A percentile compares a stretch with the other conserved stretches of the same genome.
Conservation (phyloP, 306 rosid genomes). For the Mimosa pudica region DNA sequence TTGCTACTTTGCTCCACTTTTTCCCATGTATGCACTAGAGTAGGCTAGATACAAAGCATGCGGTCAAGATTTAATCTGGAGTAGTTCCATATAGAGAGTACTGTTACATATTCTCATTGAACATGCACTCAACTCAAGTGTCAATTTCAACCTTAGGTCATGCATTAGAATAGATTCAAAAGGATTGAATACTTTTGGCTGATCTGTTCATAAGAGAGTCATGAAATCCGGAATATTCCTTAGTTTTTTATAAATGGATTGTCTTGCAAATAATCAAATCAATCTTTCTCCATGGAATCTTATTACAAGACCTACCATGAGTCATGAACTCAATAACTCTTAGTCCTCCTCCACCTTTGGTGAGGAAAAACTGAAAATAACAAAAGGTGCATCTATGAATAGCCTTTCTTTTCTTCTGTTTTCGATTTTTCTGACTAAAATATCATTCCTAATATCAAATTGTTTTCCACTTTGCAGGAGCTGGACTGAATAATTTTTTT, state of each 20-base stretch:
- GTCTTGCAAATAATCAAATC: neutral
- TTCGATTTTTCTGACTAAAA: too few relatives aligned
- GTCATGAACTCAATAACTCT: neutral
- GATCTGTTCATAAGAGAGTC: neutral
- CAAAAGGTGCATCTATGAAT: conserved; percentile 7
- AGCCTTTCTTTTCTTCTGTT: neutral
- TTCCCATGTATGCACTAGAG: neutral
- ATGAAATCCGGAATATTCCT: conserved; percentile 8
- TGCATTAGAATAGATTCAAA: neutral
- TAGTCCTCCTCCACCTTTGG: neutral
- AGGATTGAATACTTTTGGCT: conserved; percentile 22
- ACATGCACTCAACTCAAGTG: neutral
- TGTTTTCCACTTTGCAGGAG: conserved; percentile 30
- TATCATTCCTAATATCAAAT: neutral
- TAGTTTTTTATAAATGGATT: conserved; percentile 5
- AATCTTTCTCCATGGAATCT: conserved; percentile 11
- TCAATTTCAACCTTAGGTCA: conserved; percentile 15
- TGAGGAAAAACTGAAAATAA: conserved; percentile 9
- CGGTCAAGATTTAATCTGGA: conserved; percentile 25
- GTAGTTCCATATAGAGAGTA: conserved; percentile 4
- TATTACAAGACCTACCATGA: conserved; percentile 19
- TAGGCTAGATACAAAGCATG: conserved; percentile 23
- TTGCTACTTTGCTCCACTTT: conserved; percentile 20
- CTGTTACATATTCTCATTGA: conserved; percentile 3
- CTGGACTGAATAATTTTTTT: conserved; percentile 29